These are phyloP conservation scores for Neoboletus brunneissimus DNA, from an alignment of 768 basidiomycete species.

Conservation along the genomic window DNA sequence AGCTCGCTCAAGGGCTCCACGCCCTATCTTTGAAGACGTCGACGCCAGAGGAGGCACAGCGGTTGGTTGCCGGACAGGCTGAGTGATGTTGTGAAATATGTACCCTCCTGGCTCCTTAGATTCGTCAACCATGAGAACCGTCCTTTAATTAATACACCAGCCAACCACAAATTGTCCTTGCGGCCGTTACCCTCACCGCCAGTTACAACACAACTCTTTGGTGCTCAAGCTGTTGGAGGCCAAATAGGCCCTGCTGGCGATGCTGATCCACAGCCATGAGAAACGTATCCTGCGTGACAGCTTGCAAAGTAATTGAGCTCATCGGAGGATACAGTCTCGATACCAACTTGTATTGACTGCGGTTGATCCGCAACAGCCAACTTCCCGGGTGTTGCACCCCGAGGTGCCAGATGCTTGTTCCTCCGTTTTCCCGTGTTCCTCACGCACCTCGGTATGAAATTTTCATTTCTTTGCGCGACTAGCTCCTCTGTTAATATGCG, in stretches of 20 bases:
- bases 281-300: conserved; percentile 8
- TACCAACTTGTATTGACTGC: conserved; percentile 12
- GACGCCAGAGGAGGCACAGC: conserved; percentile 53
- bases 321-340: conserved; percentile 7
- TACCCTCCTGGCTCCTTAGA: conserved; percentile 7
- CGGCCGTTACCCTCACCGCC: conserved; percentile 15
- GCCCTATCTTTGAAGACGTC: conserved; percentile 74
- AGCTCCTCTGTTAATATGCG: conserved; percentile 12
- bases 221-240: conserved; percentile 2
- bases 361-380: conserved; percentile 32
- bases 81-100: conserved; percentile 26
- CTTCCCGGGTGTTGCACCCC: conserved; percentile 15
- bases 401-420: conserved; percentile 5
- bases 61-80: conserved; percentile 16
- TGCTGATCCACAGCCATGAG: conserved; percentile 18
- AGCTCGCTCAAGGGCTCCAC: conserved; percentile 70
- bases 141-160: conserved; percentile 29
- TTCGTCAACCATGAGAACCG: conserved; percentile 31
- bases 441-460: conserved; percentile 21
- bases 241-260: conserved; percentile 13
- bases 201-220: conserved; percentile 21
- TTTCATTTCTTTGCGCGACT: conserved; percentile 14
- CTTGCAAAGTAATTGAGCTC: conserved; percentile 1
- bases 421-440: conserved; percentile 13
- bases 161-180: conserved; percentile 21